These are phyloP conservation scores for Lithohypha guttulata DNA, from an alignment of 2,329 filamentous ascomycete species.

Conservation along the genomic window DNA sequence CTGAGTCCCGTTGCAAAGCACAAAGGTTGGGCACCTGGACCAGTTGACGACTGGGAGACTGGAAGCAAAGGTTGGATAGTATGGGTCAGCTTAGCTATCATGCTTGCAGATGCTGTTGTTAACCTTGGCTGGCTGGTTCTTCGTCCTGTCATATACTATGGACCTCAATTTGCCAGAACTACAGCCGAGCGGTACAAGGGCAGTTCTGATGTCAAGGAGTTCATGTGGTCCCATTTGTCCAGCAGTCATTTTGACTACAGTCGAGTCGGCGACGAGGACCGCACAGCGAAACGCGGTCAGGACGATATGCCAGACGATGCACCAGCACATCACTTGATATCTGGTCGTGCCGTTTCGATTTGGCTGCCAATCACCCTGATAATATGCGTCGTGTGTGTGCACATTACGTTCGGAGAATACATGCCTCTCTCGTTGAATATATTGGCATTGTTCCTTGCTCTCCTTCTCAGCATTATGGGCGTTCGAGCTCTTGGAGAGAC, in stretches of 20 bases:
- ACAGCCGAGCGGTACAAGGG: conserved; percentile 13
- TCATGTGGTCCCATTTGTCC: conserved; percentile 10
- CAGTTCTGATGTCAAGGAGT: conserved; percentile 15
- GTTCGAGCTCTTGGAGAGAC: conserved; percentile 64
- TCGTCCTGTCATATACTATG: conserved; percentile 48
- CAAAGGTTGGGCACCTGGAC: conserved; percentile 79
- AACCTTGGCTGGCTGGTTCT: conserved; percentile 71
- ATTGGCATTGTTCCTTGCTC: conserved; percentile 71
- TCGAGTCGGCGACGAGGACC: conserved; percentile 6
- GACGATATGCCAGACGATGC: conserved; percentile 59
- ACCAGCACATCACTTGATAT: conserved; percentile 70
- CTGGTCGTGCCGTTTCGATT: conserved; percentile 57
- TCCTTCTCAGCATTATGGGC: conserved; percentile 56
- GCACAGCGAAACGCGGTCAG: conserved; percentile 10
- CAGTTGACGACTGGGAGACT: conserved; percentile 76
- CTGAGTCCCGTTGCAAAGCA: conserved; percentile 80
- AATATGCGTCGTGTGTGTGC: conserved; percentile 72
- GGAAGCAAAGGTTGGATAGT: conserved; percentile 99
- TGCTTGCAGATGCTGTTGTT: conserved; percentile 86
- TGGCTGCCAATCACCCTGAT: conserved; percentile 65
- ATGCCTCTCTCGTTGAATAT: conserved; percentile 69
- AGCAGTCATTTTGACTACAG: conserved; percentile 2
- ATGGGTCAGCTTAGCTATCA: conserved; percentile 90
- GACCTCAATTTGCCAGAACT: conserved; percentile 26
- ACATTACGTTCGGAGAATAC: conserved; percentile 69